phyloP scores from a whole-genome alignment of 805 yeast species.

The Saccharomycopsis fermentans region DNA sequence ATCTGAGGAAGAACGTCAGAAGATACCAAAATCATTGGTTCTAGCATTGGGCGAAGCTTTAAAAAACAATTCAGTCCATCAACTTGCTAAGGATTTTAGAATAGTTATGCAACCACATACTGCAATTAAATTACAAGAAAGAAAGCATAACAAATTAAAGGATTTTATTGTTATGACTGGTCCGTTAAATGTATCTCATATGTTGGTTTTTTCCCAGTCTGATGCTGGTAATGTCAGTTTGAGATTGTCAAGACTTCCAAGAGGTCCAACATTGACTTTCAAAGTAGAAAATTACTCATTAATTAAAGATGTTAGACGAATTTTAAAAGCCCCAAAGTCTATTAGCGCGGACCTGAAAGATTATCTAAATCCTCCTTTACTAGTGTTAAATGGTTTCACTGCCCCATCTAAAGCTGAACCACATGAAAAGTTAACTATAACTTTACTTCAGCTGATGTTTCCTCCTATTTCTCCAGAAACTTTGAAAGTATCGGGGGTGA shows the following conservation, averaged over 20 bases:
- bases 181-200: conserved; percentile 84
- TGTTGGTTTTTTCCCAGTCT: conserved; percentile 79
- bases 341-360: conserved; percentile 52
- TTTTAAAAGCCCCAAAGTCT: conserved; percentile 71
- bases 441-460: conserved; percentile 90
- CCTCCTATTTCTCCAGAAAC: conserved; percentile 87
- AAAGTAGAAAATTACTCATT: conserved; percentile 67
- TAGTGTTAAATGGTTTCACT: conserved; percentile 86
- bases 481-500: conserved; percentile 64
- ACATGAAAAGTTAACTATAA: conserved; percentile 72
- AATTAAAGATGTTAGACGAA: conserved; percentile 64
- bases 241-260: conserved; percentile 77
- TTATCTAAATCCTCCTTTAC: conserved; percentile 70
- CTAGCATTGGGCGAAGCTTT: conserved; percentile 71
- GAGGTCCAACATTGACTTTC: conserved; percentile 91
- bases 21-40: conserved; percentile 90
- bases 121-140: conserved; percentile 76
- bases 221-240: conserved; percentile 70
- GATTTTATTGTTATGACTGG: conserved; percentile 99
- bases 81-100: conserved; percentile 80
- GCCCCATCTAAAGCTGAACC: conserved; percentile 47
- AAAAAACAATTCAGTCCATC: conserved; percentile 71
- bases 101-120: conserved; percentile 94
- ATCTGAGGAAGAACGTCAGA: conserved; percentile 55
- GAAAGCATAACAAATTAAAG: conserved; percentile 77